Percentiles rank a stretch among this genome's conserved stretches.
These are phyloP conservation scores for Pseudofabraea citricarpa DNA, from an alignment of 2,329 filamentous ascomycete genomes.

Conservation along the genomic window DNA sequence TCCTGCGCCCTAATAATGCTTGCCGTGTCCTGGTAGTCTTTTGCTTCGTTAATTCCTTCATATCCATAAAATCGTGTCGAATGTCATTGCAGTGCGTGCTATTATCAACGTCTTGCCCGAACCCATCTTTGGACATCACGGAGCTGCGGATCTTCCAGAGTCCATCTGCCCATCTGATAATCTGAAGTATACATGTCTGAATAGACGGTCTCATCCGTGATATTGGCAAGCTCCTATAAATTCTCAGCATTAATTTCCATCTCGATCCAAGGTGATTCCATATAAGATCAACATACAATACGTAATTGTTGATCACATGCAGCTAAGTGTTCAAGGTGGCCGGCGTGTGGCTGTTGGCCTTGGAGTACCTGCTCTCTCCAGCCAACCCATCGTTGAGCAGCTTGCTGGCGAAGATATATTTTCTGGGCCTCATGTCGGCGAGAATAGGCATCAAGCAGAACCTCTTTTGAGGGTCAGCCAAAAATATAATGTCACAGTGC, in stretches of 20 bases:
- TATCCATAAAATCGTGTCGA: background rate
- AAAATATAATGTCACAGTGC: no score
- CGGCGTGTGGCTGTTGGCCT: slow-evolving; percentile 42
- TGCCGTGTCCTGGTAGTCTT: background rate
- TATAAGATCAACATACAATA: no score
- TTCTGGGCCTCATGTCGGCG: slow-evolving; percentile 60
- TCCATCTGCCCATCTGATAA: slow-evolving; percentile 54
- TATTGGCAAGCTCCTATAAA: slow-evolving; percentile 48
- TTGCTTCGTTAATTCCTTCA: slow-evolving; percentile 1
- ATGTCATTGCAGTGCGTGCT: no score
- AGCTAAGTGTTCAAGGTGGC: slow-evolving; percentile 43
- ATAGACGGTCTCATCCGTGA: slow-evolving; percentile 57
- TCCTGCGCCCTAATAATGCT: background rate
- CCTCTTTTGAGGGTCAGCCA: no score
- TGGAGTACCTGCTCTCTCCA: slow-evolving; percentile 48
- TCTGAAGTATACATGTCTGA: slow-evolving; percentile 49
- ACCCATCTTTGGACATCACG: slow-evolving; percentile 56
- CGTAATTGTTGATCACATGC: slow-evolving; percentile 54
- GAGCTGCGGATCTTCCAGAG: slow-evolving; percentile 55
- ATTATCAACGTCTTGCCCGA: slow-evolving; percentile 31
- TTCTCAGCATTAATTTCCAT: slow-evolving; percentile 1
- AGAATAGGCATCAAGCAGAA: slow-evolving; percentile 55
- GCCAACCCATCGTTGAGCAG: slow-evolving; percentile 55
- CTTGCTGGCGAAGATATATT: slow-evolving; percentile 57
- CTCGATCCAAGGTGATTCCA: no score